phyloP scores from a whole-genome alignment of 169 alveolate species.

The Blepharisma undulans region DNA sequence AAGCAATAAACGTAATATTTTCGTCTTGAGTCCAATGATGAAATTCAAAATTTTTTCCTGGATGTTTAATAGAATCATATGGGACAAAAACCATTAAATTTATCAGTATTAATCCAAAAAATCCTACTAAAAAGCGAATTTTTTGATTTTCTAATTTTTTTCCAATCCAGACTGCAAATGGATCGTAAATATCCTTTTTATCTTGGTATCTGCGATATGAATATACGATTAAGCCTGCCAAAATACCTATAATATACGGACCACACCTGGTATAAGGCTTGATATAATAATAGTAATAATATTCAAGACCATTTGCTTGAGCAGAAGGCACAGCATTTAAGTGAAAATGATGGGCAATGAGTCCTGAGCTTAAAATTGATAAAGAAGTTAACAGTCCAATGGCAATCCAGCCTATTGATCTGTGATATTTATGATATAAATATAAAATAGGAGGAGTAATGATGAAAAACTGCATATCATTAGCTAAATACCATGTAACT shows the following conservation, averaged over 20 bases:
- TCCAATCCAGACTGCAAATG: not conserved
- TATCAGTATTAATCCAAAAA: not conserved
- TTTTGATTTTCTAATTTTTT: not conserved
- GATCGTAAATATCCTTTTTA: not conserved
- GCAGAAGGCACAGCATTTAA: not conserved
- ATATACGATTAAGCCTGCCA: slow-evolving; percentile 2
- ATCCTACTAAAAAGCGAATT: not conserved
- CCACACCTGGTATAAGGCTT: slow-evolving; percentile 57
- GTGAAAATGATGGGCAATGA: not conserved
- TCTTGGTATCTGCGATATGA: not conserved
- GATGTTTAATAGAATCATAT: not conserved
- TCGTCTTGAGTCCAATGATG: not conserved
- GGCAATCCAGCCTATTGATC: not conserved
- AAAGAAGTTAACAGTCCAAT: not conserved
- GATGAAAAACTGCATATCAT: slow-evolving; percentile 57
- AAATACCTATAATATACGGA: slow-evolving; percentile 50
- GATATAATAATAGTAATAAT: slow-evolving; percentile 5
- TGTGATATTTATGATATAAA: slow-evolving; percentile 26
- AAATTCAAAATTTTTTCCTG: not conserved
- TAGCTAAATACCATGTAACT: slow-evolving; percentile 54
- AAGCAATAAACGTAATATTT: not conserved
- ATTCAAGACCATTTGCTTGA: not conserved
- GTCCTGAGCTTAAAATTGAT: not conserved
- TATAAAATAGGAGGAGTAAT: slow-evolving; percentile 40
- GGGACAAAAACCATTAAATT: not conserved